These are phyloP conservation scores for Phytophthora boehmeriae DNA, from an alignment of 352 stramenopile genomes.

Conservation along the genomic window DNA sequence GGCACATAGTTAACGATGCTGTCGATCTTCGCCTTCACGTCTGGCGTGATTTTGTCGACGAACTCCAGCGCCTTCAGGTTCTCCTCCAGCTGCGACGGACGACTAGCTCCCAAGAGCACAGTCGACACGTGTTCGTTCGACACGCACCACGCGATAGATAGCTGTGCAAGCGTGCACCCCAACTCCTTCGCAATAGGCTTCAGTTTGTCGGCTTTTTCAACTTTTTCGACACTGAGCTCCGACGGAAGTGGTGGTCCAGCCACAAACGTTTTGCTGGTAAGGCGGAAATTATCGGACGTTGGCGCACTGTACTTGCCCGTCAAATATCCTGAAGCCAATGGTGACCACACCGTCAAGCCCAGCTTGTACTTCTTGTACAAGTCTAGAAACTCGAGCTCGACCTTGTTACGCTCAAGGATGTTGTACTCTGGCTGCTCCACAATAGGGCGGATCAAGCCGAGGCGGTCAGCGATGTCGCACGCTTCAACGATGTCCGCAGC, in stretches of 20 bases:
- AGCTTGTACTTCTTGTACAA: slow-evolving; percentile 65
- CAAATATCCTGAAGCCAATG: slow-evolving; percentile 49
- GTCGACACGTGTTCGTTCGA: slow-evolving; percentile 59
- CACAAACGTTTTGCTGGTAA: no score
- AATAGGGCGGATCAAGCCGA: slow-evolving; percentile 33
- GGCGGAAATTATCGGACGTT: no score
- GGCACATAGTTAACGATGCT: no score
- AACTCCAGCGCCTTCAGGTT: slow-evolving; percentile 58
- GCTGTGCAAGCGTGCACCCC: slow-evolving; percentile 38
- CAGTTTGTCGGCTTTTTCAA: slow-evolving; percentile 35
- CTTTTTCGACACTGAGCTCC: slow-evolving; percentile 9
- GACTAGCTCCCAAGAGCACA: slow-evolving; percentile 60
- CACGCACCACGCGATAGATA: slow-evolving; percentile 62
- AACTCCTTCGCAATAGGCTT: slow-evolving; percentile 46
- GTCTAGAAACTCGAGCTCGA: slow-evolving; percentile 59
- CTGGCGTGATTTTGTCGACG: slow-evolving; percentile 46
- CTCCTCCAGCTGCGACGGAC: slow-evolving; percentile 46
- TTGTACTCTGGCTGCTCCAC: slow-evolving; percentile 68
- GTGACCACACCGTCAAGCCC: slow-evolving; percentile 38
- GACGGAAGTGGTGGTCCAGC: slow-evolving; percentile 31
- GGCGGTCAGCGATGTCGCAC: slow-evolving; percentile 37
- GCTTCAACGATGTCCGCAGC: slow-evolving; percentile 53
- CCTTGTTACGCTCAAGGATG: slow-evolving; percentile 50
- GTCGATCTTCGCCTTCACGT: slow-evolving; percentile 60
- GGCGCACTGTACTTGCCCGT: slow-evolving; percentile 70